Percentiles rank a stretch among this genome's conserved stretches.
Evolutionary conservation across 306 rosid species (phyloP).

Genomic region (Hippophae tibetana): DNA sequence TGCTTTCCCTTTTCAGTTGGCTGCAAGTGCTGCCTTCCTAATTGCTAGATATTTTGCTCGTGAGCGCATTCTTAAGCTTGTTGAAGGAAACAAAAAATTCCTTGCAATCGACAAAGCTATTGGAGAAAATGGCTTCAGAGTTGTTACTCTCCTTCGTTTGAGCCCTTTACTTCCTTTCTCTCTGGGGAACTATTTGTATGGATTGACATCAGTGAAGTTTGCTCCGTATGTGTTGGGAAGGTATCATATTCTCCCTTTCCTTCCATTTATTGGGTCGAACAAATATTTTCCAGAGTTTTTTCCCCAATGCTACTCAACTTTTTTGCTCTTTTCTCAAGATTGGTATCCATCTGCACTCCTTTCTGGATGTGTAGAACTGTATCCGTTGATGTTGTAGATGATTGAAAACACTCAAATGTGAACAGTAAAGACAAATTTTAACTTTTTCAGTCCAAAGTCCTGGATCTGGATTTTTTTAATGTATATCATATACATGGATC

Average conservation of each 20-base stretch:
- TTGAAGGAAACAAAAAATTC: slow-evolving; percentile 89
- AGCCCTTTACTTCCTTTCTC: slow-evolving; percentile 98
- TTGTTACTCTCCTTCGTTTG: slow-evolving; percentile 91
- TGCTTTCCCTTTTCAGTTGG: slow-evolving; percentile 50
- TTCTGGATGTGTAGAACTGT: too few species aligned
- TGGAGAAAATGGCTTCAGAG: slow-evolving; percentile 86
- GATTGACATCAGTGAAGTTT: slow-evolving; percentile 90
- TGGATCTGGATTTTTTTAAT: too few species aligned
- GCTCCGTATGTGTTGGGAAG: slow-evolving; percentile 94
- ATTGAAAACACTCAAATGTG: too few species aligned
- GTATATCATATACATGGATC: too few species aligned
- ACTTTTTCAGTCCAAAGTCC: too few species aligned
- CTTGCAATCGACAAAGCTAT: slow-evolving; percentile 95
- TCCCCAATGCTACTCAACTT: not conserved
- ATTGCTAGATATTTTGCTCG: slow-evolving; percentile 98
- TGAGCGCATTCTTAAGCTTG: slow-evolving; percentile 86
- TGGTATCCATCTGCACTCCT: too few species aligned
- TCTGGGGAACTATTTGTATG: slow-evolving; percentile 87
- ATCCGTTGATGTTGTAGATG: too few species aligned
- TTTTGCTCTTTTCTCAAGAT: too few species aligned
- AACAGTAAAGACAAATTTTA: too few species aligned
- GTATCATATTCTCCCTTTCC: slow-evolving; percentile 26
- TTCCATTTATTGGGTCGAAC: slow-evolving; percentile 1
- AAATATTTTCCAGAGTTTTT: not conserved
- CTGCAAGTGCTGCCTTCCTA: slow-evolving; percentile 88